Conservation (phyloP, 805 yeast genomes). For the Cyberlindnera euphorbiiphila region DNA sequence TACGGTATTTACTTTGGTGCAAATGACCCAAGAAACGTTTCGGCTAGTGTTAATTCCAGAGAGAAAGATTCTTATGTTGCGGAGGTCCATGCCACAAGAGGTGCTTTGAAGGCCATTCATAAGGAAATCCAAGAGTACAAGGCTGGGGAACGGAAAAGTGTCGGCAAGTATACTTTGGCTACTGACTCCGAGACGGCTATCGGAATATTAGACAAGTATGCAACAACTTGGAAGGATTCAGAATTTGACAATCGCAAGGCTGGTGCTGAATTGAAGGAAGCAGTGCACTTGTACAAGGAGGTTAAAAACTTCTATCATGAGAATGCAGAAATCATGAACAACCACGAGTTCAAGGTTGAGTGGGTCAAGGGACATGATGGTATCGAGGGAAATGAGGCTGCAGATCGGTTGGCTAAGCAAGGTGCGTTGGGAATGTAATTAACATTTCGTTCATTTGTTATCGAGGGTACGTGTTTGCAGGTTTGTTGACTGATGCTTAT, state of each 20-base stretch:
- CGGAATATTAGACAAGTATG: slow-evolving; percentile 56
- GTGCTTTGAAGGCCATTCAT: slow-evolving; percentile 46
- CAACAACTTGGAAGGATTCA: slow-evolving; percentile 48
- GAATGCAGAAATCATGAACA: slow-evolving; percentile 25
- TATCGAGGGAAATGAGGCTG: slow-evolving; percentile 65
- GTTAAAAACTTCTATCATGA: slow-evolving; percentile 37
- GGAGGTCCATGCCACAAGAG: slow-evolving; percentile 64
- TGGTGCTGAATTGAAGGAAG: slow-evolving; percentile 29
- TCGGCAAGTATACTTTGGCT: slow-evolving; percentile 39
- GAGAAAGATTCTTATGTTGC: slow-evolving; percentile 77
- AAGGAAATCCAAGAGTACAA: slow-evolving; percentile 29
- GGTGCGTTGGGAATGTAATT: slow-evolving; percentile 42
- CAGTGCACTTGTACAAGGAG: slow-evolving; percentile 38
- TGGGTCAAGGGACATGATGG: slow-evolving; percentile 78
- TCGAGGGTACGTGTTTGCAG: no score
- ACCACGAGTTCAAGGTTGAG: slow-evolving; percentile 39
- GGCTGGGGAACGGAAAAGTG: slow-evolving; percentile 14
- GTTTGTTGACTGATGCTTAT: no score
- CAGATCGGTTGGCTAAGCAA: slow-evolving; percentile 68
- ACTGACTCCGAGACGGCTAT: slow-evolving; percentile 73
- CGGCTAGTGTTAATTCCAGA: slow-evolving; percentile 44
- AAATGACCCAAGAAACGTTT: slow-evolving; percentile 48
- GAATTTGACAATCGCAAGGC: slow-evolving; percentile 45
- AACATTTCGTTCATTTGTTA: no score
- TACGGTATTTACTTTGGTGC: slow-evolving; percentile 72